Base-by-base conservation (phyloP, 306 rosid genomes). In the Vigna hirtella region DNA sequence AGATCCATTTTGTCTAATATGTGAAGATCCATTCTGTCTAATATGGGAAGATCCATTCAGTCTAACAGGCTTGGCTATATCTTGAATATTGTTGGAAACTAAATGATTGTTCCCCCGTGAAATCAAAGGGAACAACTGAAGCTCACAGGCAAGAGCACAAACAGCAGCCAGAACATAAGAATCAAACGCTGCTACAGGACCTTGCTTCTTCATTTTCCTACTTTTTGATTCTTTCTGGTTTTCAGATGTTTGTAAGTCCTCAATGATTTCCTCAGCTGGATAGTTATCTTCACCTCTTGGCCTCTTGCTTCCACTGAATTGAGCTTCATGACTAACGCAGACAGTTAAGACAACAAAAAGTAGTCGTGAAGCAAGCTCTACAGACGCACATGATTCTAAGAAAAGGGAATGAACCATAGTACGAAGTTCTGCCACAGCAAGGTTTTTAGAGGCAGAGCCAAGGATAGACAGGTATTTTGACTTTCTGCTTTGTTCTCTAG, bases 351-450 rank as follows among this genome's bases (percentile, higher is more conserved):
- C 97, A 52, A 94, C 97, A 88, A 94, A 94, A 57, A 94, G 96
- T 22, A 94, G 80, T 10, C 98, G 97, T 17, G 98, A 94, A 66
- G 97, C 91, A 77, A 94, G 97, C 89, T 94, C 98, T 48, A 87
- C 88, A 32, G 98, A 87, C 58, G 97, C 97, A 87, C 98, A 92
- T 24, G 98, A 92, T 88, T 92, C 98, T 78, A 94, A 83, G 89
- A 94, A 94, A 58, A 94, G 98, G 7, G 98, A 90, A 79, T 94
- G 98, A 80, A 94, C 97, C 98, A 94, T 94, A 0, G 98, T 90
- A 36, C 98, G 96, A 64, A 94, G 97, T 88, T 94, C 98, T 10
- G 98, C 97, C 72, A 92, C 97, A 42, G 97, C 98, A 51, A 94
- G 97, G 84, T 92, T 94, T 86, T 92, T 94, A 43, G 97, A 94